Evolutionary conservation across 257 asterid species (phyloP), one percentile per base, ranked within the genome.

Genomic region (Salvia miltiorrhiza): DNA sequence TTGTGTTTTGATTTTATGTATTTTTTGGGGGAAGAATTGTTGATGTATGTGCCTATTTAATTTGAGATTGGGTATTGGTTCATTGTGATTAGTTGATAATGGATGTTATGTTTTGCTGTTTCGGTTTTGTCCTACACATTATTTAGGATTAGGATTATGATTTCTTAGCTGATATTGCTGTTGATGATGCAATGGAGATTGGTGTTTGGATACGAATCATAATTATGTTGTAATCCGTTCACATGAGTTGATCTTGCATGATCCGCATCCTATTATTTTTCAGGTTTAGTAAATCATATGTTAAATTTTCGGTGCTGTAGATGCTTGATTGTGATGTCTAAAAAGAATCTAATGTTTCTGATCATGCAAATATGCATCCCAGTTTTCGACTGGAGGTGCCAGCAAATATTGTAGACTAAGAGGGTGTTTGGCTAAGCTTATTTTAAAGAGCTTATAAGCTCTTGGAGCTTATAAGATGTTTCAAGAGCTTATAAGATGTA

Each of bases 191-290:
- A n/a, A 65, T 63, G 63, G 56, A 37, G 20, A 26, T 40, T 65
- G 58, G 19, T 53, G 72, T 5, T 75, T 74, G 19, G 53, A 41
- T 63, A 24, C 7, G 43, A 33, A 4, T 63, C 26, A 35, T 75
- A 53, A 70, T 63, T 2, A 45, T 68, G 53, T 21, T 50, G 45
- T 37, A 53, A 14, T 63, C 19, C 47, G 13, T 17, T 63, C 28
- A 24, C 35, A 28, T 10, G 9, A 35, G 33, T 60, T 11, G 40
- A 33, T 66, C 37, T 41, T 72, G 54, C 26, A 20, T 3, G 33
- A 20, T 61, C 61, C 37, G n/a, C 33, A 37, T 43, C 41, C 28
- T 33, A 24, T 60, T 62, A 21, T 12, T 39, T 62, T 17, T 23
- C 7, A 43, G 41, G 58, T 21, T 63, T 30, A 61, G 60, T 43